phyloP scores from a whole-genome alignment of 2,329 filamentous ascomycete species.

The Penicillium sp. region DNA sequence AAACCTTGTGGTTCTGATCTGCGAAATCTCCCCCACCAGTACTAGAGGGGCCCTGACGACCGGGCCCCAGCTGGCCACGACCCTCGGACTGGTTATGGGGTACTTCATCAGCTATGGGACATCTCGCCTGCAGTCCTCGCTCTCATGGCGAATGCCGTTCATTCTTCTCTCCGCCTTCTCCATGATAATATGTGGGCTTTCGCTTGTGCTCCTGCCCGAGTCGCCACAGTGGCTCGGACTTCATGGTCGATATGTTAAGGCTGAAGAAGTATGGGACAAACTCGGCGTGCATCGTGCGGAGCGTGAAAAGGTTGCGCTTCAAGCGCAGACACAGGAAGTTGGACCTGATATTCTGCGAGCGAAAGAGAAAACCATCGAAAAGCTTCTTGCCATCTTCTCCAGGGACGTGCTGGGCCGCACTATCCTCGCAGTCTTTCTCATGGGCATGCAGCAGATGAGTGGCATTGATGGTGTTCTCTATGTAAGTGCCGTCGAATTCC shows the following conservation, averaged over 20 bases:
- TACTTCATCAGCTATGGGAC: slow-evolving; percentile 61
- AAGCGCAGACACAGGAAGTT: slow-evolving; percentile 15
- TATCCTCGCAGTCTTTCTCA: slow-evolving; percentile 53
- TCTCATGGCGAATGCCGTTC: slow-evolving; percentile 58
- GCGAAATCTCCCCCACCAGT: slow-evolving; percentile 56
- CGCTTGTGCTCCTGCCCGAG: slow-evolving; percentile 49
- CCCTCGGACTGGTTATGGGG: slow-evolving; percentile 51
- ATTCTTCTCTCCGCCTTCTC: slow-evolving; percentile 47
- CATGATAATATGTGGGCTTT: slow-evolving; percentile 36
- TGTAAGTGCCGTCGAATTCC: slow-evolving; percentile 35
- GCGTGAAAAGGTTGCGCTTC: slow-evolving; percentile 47
- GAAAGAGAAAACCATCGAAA: slow-evolving; percentile 14
- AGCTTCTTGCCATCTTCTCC: slow-evolving; percentile 34
- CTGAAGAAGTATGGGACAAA: slow-evolving; percentile 41
- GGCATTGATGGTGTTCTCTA: slow-evolving; percentile 63
- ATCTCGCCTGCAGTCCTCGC: slow-evolving; percentile 44
- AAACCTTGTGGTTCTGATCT: slow-evolving; percentile 57
- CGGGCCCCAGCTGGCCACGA: slow-evolving; percentile 52
- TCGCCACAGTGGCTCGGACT: slow-evolving; percentile 57
- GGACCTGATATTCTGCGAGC: not conserved
- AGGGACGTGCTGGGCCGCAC: slow-evolving; percentile 49
- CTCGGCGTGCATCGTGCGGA: slow-evolving; percentile 47
- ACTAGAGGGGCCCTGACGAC: slow-evolving; percentile 52
- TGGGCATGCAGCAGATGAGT: slow-evolving; percentile 58
- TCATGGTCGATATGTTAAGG: slow-evolving; percentile 48